Conservation (phyloP, 805 yeast species). For the Saturnispora dispora region DNA sequence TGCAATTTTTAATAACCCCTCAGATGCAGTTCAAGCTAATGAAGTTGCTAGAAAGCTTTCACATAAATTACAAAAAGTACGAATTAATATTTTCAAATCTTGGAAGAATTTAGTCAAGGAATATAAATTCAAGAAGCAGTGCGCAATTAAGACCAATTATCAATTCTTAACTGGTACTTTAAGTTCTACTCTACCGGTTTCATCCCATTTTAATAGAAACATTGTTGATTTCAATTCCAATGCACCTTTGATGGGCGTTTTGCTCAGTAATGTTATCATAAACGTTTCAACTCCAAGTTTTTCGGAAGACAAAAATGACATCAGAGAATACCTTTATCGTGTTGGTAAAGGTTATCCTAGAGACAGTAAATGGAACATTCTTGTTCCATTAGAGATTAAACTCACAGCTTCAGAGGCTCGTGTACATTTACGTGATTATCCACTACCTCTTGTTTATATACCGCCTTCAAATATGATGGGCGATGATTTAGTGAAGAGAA, state of each 20-base stretch:
- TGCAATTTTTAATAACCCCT: neutral
- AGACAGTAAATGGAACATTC: constrained; percentile 56
- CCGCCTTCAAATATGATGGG: constrained; percentile 31
- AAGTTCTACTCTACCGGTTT: constrained; percentile 25
- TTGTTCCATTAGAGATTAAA: constrained; percentile 56
- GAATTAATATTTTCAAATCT: constrained; percentile 32
- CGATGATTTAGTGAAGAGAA: constrained; percentile 3
- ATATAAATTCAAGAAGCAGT: constrained; percentile 33
- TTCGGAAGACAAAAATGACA: constrained; percentile 31
- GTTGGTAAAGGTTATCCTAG: constrained; percentile 79
- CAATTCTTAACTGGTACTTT: constrained; percentile 34
- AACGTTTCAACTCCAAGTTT: constrained; percentile 38
- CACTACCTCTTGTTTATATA: constrained; percentile 69
- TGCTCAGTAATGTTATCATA: constrained; percentile 40
- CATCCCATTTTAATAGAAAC: constrained; percentile 34
- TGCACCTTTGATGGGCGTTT: constrained; percentile 43
- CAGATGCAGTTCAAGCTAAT: neutral
- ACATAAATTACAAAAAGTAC: constrained; percentile 15
- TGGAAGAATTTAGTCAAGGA: constrained; percentile 64
- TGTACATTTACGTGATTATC: constrained; percentile 74
- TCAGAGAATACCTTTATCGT: constrained; percentile 55
- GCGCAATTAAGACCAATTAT: constrained; percentile 32
- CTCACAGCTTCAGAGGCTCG: constrained; percentile 52
- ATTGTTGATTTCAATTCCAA: constrained; percentile 38
- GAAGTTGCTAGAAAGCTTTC: constrained; percentile 8